These are phyloP conservation scores for Wickerhamomyces rabaulensis DNA, from an alignment of 805 yeast genomes.

Conservation along the genomic window DNA sequence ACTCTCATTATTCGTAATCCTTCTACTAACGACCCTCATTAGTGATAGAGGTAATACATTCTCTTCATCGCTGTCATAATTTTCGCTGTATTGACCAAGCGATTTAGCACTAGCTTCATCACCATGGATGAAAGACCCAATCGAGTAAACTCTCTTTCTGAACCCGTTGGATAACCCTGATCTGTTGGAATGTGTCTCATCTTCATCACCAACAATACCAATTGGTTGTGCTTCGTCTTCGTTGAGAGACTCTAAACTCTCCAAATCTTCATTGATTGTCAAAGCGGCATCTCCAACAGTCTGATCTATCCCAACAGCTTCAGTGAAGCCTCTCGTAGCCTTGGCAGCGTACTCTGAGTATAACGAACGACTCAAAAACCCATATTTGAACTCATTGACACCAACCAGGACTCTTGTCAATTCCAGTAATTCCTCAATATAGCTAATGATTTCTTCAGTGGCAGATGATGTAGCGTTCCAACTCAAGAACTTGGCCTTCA, in stretches of 20 bases:
- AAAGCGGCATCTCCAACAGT: constrained; percentile 2
- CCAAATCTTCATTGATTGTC: not conserved
- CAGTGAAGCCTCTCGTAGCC: constrained; percentile 31
- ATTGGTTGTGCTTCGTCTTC: constrained; percentile 6
- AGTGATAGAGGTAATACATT: constrained; percentile 31
- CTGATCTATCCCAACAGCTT: not conserved
- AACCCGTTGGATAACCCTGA: constrained; percentile 23
- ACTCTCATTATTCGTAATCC: constrained; percentile 2
- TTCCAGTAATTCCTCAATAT: constrained; percentile 40
- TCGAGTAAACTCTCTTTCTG: constrained; percentile 31
- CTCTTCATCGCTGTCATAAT: constrained; percentile 13
- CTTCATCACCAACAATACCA: constrained; percentile 2
- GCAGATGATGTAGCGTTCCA: constrained; percentile 51
- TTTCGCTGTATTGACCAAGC: constrained; percentile 17
- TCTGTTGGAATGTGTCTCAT: not conserved
- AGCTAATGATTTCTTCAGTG: constrained; percentile 43
- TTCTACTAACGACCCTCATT: constrained; percentile 30
- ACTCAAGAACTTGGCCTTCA: constrained; percentile 36
- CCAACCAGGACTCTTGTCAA: constrained; percentile 41
- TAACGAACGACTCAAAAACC: constrained; percentile 44
- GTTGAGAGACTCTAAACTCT: not conserved
- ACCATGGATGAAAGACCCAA: constrained; percentile 27
- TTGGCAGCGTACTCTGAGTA: constrained; percentile 37
- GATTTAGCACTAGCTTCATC: constrained; percentile 20
- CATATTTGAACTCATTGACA: constrained; percentile 43